Evolutionary conservation across 1,139 yeast species (phyloP), one percentile per base, ranked within the genome.

Genomic region (Candida albicans): DNA sequence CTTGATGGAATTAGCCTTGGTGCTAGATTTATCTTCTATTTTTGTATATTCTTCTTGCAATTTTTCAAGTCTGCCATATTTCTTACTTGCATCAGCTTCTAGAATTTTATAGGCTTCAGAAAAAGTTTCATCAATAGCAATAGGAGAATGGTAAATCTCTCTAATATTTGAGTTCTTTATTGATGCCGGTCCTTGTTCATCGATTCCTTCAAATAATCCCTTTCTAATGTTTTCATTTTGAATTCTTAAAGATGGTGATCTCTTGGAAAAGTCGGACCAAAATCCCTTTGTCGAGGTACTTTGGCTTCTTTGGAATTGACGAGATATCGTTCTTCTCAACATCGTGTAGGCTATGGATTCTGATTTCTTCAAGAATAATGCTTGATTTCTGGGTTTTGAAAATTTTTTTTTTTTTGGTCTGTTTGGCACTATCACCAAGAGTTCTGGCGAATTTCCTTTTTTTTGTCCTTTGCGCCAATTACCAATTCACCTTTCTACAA

Each of bases 101-200:
- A 90, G 67, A 29, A 81, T 58, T 22, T 80, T 74, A 55, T 85
- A 80, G 2, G 96, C 88, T 43, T 74, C 61, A 44, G 84, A 77
- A 63, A 88, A 90, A 1, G 87, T 84, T 39, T 84, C 87, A 52
- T 86, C 82, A 41, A 90, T 73, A 1, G 82, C 84, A 37, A 63
- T 67, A 22, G 96, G 96, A 1, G 91, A 72, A 46, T 71, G 75
- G 65, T 90, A 90, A 6, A 59, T 56, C 38, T 52, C 46, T 49
- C 58, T 56, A 18, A 52, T 52, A 3, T 47, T 42, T 26, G 46
- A 40, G 39, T 52, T 47, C 22, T 46, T 44, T 12, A 64, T 53
- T 40, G 71, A 64, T 8, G 56, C 54, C n/a, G 74, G 74, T 4
- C 72, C 73, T 9, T 51, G 44, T 37, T 62, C 56, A 7, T 51